Conservation (phyloP, 495 filamentous ascomycete species). For the Annulohypoxylon bovei region DNA sequence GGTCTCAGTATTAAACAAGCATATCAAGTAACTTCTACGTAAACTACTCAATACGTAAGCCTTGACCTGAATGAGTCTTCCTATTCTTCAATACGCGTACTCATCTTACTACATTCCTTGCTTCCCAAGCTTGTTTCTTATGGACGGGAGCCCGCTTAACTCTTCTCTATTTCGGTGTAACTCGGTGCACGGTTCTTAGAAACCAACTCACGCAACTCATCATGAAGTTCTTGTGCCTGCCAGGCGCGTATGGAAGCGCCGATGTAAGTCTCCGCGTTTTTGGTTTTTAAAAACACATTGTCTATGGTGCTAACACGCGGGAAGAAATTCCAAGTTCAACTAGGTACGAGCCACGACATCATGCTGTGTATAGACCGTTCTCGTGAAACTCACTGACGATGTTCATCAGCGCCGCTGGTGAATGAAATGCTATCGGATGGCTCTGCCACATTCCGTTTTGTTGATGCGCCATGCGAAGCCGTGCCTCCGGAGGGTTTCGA, state of each 20-base stretch:
- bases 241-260: slow-evolving; percentile 61
- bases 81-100: slow-evolving; percentile 35
- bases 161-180: slow-evolving; percentile 26
- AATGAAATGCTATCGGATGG: slow-evolving; percentile 58
- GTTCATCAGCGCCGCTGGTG: slow-evolving; percentile 53
- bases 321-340: slow-evolving; percentile 64
- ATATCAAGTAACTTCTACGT: slow-evolving; percentile 43
- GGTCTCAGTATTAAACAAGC: slow-evolving; percentile 36
- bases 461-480: slow-evolving; percentile 58
- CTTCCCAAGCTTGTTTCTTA: slow-evolving; percentile 33
- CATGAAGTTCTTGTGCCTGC: slow-evolving; percentile 57
- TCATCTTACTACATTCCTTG: slow-evolving; percentile 35
- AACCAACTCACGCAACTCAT: slow-evolving; percentile 27
- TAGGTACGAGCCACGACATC: slow-evolving; percentile 54
- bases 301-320: slow-evolving; percentile 32
- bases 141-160: slow-evolving; percentile 27
- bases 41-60: slow-evolving; percentile 42
- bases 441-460: slow-evolving; percentile 58
- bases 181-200: slow-evolving; percentile 33
- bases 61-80: not conserved
- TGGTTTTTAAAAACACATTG: not conserved
- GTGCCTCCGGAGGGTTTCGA: slow-evolving; percentile 61
- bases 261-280: slow-evolving; percentile 53
- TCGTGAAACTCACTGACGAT: slow-evolving; percentile 15
- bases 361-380: not conserved